These are phyloP conservation scores for Daphne laureola DNA, from an alignment of 441 rosid genomes.

Conservation along the genomic window DNA sequence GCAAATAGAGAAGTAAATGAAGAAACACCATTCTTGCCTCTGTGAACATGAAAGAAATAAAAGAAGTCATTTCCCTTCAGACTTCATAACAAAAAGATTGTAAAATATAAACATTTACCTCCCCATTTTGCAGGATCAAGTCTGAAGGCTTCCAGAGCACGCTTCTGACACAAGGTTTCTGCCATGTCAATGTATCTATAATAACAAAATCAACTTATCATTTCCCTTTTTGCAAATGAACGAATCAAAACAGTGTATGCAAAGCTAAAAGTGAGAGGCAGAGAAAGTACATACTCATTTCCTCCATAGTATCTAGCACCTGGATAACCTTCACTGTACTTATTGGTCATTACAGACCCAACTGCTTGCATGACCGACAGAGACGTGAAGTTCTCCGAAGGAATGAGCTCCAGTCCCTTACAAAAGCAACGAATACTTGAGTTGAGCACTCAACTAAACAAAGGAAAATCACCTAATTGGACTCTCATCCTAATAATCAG, in stretches of 20 bases:
- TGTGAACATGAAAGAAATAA: constrained; percentile 8
- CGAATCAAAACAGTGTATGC: constrained; percentile 1
- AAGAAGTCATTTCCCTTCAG: too few species aligned
- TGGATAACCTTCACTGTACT: constrained; percentile 96
- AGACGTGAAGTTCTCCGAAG: constrained; percentile 95
- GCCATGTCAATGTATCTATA: constrained; percentile 92
- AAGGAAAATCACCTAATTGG: too few species aligned
- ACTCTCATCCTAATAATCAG: too few species aligned
- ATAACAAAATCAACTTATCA: constrained; percentile 3
- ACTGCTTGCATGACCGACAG: constrained; percentile 88
- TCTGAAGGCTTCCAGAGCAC: constrained; percentile 81
- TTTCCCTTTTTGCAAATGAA: neutral
- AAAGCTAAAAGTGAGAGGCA: constrained; percentile 9
- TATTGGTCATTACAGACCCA: constrained; percentile 91
- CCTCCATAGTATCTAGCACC: constrained; percentile 98
- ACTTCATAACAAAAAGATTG: too few species aligned
- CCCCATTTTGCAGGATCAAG: constrained; percentile 95
- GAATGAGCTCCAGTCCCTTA: constrained; percentile 89
- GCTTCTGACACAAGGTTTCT: constrained; percentile 80
- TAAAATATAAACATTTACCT: constrained; percentile 34
- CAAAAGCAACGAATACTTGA: neutral
- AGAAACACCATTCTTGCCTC: too few species aligned
- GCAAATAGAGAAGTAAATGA: too few species aligned
- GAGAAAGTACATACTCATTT: constrained; percentile 47
- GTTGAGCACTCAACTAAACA: too few species aligned